Base-by-base conservation (phyloP, 2,329 filamentous ascomycete genomes). In the Microdochium bolleyi region DNA sequence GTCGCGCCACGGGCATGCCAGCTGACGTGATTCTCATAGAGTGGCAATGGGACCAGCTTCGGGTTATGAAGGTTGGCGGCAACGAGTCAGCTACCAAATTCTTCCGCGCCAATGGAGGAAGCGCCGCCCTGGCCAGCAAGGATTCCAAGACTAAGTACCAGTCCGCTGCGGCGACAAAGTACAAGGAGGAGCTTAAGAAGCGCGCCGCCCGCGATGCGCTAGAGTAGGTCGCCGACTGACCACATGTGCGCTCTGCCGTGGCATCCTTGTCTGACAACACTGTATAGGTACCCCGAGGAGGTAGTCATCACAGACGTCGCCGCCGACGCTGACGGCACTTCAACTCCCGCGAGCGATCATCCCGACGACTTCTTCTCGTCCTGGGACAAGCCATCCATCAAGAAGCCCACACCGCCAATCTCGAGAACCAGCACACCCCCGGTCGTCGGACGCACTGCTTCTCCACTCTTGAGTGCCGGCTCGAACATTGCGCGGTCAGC, bases 31-130 rank as follows among this genome's bases (percentile, higher is more conserved):
- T 24, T 46, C 16, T 46, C 37, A 37, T 62, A 89, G 86, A 89
- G 76, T 99, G 94, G 94, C 91, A 96, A 88, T 99, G 94, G 94
- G 91, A 96, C 61, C 94, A 99, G 70, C 80, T 99, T 55, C 88
- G 94, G 51, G 73, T 92, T 54, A 97, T 99, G 92, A 99, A 99
- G 75, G 91, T 97, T 16, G 94, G 94, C 59, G 94, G 94, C 54
- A 99, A 99, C 66, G 92, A 97, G 73, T 96, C 91, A 54, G 94
- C 94, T 49, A 96, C 92, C 65, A 96, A 96, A 73, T 99, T 90
- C 77, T 99, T 97, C 77, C 92, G 96, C 73, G 87, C 90, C 62
- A 94, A 99, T 68, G 94, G 94, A 58, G 94, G 94, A 56, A 92
- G 89, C 41, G 92, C 92, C 50, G 92, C 92, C 52, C 82, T 99